Evolutionary conservation across 2,329 filamentous ascomycete species (phyloP), one percentile per base, ranked within the genome.

Genomic region (Colletotrichum sp.): DNA sequence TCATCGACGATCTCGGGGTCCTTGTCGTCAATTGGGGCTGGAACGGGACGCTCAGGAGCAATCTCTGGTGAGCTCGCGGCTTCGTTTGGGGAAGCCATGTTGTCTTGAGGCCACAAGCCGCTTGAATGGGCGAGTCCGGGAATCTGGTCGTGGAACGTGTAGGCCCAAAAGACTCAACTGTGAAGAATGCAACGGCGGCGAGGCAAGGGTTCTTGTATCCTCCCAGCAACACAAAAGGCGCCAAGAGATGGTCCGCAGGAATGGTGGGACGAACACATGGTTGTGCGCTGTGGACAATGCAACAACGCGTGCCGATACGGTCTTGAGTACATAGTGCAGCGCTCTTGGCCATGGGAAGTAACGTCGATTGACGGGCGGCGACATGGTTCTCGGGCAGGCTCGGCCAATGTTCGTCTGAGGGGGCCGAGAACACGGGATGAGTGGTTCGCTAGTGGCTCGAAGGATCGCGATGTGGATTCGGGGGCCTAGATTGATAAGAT

Each of bases 401-500:
- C 64, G 70, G 70, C 70, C 36, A 52, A 62, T 68, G 10, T 62
- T 24, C 22, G 55, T 24, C 8, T 36, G 15, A 44, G 24, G n/a
- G 18, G 28, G 24, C 28, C 9, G 28, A 44, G 39, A 32, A 32
- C 26, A 24, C 26, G 48, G 26, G 24, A 22, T 13, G 52, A 39
- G 13, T 59, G 44, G 44, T 28, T 18, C 30, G 30, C 44, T 62
- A 68, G 70, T 62, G 36, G 48, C 28, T n/a, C 28, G 64, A 72
- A 72, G 70, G 70, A 72, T 72, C 70, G 26, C 22, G 34, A 44
- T 48, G 70, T 72, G 70, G 70, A 36, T 22, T 67, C 10, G 34
- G 32, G 62, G 70, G 63, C 28, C 36, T 36, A 68, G 70, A 72
- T 72, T 72, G 70, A 72, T 72, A 72, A 68, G 70, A 72, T 68